Conservation (phyloP, 371 early-diverging fungal species). For the Circinella minor region DNA sequence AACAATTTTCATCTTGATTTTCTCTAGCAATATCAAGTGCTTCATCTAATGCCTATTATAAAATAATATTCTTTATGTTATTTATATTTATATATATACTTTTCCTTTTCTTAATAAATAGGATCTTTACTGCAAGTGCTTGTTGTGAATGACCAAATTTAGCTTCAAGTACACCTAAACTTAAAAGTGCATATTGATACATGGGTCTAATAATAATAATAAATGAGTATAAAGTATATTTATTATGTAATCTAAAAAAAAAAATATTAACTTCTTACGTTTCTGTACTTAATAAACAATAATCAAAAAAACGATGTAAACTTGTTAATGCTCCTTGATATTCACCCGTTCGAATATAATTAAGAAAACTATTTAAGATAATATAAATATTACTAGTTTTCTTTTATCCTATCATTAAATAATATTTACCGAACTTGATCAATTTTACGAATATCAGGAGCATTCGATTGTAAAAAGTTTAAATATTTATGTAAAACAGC, state of each 20-base stretch:
- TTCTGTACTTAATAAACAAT: conserved; percentile 31
- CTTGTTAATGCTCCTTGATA: conserved; percentile 37
- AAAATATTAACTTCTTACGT: no score
- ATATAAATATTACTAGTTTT: neutral
- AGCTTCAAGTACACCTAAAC: conserved; percentile 43
- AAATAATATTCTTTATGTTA: neutral
- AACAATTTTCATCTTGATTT: conserved; percentile 36
- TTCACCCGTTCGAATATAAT: conserved; percentile 42
- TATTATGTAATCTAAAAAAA: no score
- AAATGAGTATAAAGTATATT: neutral
- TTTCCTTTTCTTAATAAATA: neutral
- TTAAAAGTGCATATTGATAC: conserved; percentile 42
- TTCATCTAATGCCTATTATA: conserved; percentile 35
- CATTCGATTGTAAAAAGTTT: conserved; percentile 30
- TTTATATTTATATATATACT: neutral
- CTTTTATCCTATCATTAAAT: no score
- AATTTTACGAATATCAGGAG: conserved; percentile 27
- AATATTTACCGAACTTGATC: conserved; percentile 36
- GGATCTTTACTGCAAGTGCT: conserved; percentile 31
- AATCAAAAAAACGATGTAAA: conserved; percentile 39
- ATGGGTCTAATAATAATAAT: conserved; percentile 25
- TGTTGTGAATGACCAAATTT: conserved; percentile 42
- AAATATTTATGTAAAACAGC: conserved; percentile 31
- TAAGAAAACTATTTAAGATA: conserved; percentile 28
- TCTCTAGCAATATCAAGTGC: conserved; percentile 40